Base-by-base conservation (phyloP, 371 early-diverging fungal species). In the Vairimorpha apis region DNA sequence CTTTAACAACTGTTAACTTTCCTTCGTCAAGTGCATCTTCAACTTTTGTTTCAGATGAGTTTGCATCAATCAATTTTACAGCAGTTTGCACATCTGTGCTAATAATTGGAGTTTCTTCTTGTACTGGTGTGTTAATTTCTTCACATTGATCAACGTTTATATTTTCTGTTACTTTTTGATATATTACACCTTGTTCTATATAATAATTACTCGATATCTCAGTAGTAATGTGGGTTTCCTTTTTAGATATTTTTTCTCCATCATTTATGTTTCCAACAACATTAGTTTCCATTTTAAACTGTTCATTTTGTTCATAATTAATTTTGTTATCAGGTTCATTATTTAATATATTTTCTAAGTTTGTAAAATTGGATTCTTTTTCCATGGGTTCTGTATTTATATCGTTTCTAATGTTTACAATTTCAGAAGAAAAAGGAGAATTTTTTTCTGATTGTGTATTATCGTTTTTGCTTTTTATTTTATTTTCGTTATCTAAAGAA, bases 1-100 rank as follows among this genome's bases (percentile, higher is more conserved):
- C 47, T 49, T 70, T 70, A 47, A 70, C 49, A 35, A 4, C 41
- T 16, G 27, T 60, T 12, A 70, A 25, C 44, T 62, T 30, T 23
- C 25, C 70, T 25, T 23, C 33, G 4, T 70, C 67, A 1, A 59
- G n/a, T 35, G 59, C 59, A 1, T 35, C 38, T n/a, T 59, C 59
- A 13, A 18, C 37, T 14, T 59, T 59, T 1, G 32, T 59, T 18
- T 59, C 38, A 2, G 32, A 30, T 18, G 32, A 30, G 13, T 3
- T 25, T 7, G 55, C 55, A n/a, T 59, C 59, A 2, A 59, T 30
- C 5, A 59, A 35, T 59, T 59, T 59, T 59, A 35, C 59, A 35
- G 59, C 59, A 12, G 32, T 30, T 65, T 51, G 49, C n/a, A 65
- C 35, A 16, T 51, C 65, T n/a, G 44, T 14, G n/a, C 14, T 33